Base-by-base conservation (phyloP, 2,329 filamentous ascomycete species). In the Diaporthe sp. region DNA sequence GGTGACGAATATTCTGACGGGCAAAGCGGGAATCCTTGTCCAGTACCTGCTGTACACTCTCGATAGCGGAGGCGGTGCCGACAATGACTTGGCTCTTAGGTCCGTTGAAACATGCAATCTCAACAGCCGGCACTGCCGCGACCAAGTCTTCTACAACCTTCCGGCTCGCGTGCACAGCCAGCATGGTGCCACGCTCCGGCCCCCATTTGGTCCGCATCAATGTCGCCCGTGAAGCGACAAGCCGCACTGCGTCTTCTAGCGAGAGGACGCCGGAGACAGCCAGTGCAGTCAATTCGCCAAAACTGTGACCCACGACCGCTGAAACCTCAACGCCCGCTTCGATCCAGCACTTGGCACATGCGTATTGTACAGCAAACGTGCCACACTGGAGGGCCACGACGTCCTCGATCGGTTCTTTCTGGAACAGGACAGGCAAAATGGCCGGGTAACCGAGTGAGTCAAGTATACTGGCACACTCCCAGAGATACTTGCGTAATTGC, bases 351-450 rank as follows among this genome's bases (percentile, higher is more conserved):
- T 22, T 12, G 6, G 59, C 59, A 8, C 13, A 65, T 6, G 59
- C 32, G 59, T 65, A 65, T 17, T 65, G 59, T 7, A 65, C 59
- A 19, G 59, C 59, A 27, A 65, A 30, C 10, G 39, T 56, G 10
- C 53, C 53, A 12, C 22, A 27, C 13, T 56, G 53, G 6, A 56
- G n/a, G 10, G 30, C 53, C 2, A 56, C 25, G 4, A 32, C 25
- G 22, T 56, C 53, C 2, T n/a, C 30, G 19, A 56, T 30, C 6
- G 72, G 47, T 74, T 78, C 1, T 83, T 82, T 47, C 77, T 81
- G 0, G 84, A 76, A 65, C 84, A 85, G 65, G 84, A 82, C 9
- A 81, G 55, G 0, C 82, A 85, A 84, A 0, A 84, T 71, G 7
- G 25, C 10, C 4, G 53, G n/a, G n/a, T 17, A 56, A 10, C 53